These are phyloP conservation scores for Penstemon eatonii DNA, from an alignment of 257 asterid genomes.

Conservation along the genomic window DNA sequence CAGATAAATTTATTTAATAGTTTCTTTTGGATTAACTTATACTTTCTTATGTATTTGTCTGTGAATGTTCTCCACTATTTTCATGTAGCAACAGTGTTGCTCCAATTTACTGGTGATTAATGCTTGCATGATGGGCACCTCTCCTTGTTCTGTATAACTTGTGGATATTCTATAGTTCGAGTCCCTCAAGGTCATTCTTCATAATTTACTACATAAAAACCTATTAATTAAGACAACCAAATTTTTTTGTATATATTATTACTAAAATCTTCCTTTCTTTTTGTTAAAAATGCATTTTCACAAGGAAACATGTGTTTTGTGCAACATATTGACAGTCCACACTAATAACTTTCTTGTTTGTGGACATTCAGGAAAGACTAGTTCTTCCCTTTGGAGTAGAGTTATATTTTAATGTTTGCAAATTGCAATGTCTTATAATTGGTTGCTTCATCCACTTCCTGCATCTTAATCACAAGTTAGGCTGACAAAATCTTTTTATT, in stretches of 20 bases:
- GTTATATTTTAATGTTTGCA: slow-evolving; percentile 3
- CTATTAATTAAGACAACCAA: no score
- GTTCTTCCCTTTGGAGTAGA: slow-evolving; percentile 8
- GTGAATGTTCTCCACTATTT: no score
- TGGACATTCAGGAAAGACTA: slow-evolving; percentile 4
- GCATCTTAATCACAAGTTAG: not conserved
- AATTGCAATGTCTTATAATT: not conserved
- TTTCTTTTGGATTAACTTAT: no score
- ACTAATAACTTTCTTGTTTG: not conserved
- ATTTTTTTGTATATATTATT: no score
- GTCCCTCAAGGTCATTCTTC: not conserved
- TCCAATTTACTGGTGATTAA: no score
- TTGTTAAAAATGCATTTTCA: slow-evolving; percentile 1
- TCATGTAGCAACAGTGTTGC: no score
- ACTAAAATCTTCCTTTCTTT: not conserved
- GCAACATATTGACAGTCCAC: slow-evolving; percentile 1
- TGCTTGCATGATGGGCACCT: no score
- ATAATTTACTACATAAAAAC: no score
- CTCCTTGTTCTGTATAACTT: no score
- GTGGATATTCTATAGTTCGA: not conserved
- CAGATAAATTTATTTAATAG: no score
- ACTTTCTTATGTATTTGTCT: no score
- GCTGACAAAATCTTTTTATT: slow-evolving; percentile 10
- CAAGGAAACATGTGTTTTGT: not conserved
- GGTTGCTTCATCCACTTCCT: slow-evolving; percentile 17